Evolutionary conservation across 176 grass and related monocot genomes (phyloP).

Genomic region (Ensete ventricosum): DNA sequence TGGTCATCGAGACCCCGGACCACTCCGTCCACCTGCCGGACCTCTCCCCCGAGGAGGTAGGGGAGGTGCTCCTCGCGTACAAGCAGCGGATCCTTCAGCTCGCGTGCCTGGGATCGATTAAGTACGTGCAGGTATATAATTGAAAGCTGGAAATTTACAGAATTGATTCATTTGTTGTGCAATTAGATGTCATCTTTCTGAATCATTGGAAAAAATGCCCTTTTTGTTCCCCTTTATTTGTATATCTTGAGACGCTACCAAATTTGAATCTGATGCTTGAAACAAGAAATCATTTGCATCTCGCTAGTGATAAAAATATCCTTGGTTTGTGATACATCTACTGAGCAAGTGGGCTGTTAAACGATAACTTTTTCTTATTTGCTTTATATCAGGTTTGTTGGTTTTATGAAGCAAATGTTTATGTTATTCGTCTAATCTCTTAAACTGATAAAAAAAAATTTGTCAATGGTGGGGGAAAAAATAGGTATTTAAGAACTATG

Average conservation of each 20-base stretch:
- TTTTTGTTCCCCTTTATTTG: background rate
- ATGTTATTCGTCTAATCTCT: background rate
- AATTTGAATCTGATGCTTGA: background rate
- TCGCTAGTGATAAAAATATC: background rate
- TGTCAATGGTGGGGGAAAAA: background rate
- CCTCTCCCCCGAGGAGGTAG: conserved; percentile 36
- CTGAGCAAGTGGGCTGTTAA: background rate
- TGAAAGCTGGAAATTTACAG: background rate
- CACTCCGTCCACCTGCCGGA: conserved; percentile 73
- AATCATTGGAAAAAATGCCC: background rate
- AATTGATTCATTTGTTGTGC: background rate
- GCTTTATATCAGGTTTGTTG: background rate
- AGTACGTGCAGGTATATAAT: conserved; percentile 82
- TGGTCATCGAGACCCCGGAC: conserved; percentile 87
- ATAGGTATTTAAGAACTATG: conserved; percentile 94
- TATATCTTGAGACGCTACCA: no score
- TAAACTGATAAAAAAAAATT: background rate
- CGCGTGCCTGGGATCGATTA: conserved; percentile 40
- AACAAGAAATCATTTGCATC: background rate
- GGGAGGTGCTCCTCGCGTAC: conserved; percentile 66
- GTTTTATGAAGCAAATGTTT: background rate
- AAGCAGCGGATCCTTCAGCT: conserved; percentile 58
- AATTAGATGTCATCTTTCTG: background rate
- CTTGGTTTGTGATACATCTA: no score
- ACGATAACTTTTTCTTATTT: background rate